These are phyloP conservation scores for Ammopiptanthus mongolicus DNA, from an alignment of 306 rosid species.

Conservation along the genomic window DNA sequence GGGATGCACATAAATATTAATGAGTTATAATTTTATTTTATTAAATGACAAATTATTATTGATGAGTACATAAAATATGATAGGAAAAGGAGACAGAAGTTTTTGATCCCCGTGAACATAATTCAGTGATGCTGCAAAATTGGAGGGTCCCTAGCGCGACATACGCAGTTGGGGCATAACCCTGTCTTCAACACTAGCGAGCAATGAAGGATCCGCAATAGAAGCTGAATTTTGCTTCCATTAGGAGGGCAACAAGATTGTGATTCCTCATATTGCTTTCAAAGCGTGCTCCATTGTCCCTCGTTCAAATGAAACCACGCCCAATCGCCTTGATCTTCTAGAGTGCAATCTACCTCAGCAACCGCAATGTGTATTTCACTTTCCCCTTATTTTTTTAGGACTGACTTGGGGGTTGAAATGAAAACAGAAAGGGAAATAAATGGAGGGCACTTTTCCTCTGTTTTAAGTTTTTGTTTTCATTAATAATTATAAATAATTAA, in stretches of 20 bases:
- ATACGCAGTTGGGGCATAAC: too few relatives aligned
- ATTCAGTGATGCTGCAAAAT: background rate
- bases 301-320: slow-evolving; percentile 10
- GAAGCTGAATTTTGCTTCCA: slow-evolving; percentile 7
- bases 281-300: slow-evolving; percentile 1
- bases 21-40: too few relatives aligned
- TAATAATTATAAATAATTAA: too few relatives aligned
- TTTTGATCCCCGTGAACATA: too few relatives aligned
- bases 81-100: too few relatives aligned
- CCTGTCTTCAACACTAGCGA: background rate
- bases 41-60: too few relatives aligned
- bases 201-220: background rate
- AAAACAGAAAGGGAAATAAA: background rate
- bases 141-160: too few relatives aligned
- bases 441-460: too few relatives aligned
- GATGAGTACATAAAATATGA: too few relatives aligned
- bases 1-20: too few relatives aligned
- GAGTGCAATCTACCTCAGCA: background rate
- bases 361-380: background rate
- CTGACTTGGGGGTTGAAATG: background rate
- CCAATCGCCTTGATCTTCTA: background rate
- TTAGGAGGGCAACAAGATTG: slow-evolving; percentile 12
- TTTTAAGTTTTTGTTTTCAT: too few relatives aligned
- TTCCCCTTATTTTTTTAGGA: background rate
- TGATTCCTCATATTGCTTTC: background rate